phyloP scores from a whole-genome alignment of 371 early-diverging fungal genomes.

The Cladochytrium tenue region DNA sequence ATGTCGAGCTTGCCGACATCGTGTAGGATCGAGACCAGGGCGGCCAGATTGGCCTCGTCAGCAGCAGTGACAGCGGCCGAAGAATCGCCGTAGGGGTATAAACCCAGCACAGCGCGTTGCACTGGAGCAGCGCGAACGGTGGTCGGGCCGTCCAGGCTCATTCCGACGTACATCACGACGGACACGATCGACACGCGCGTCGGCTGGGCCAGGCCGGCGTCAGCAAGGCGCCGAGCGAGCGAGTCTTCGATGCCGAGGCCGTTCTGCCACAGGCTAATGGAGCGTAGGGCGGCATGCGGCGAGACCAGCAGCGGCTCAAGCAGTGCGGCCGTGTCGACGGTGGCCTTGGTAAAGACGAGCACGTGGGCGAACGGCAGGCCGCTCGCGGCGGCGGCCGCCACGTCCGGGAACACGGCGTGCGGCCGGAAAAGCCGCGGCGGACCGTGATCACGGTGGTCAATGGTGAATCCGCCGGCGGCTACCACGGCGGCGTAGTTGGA shows the following conservation, averaged over 20 bases:
- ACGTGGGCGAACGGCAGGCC: conserved; percentile 66
- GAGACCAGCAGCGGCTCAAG: conserved; percentile 48
- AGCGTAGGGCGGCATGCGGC: conserved; percentile 35
- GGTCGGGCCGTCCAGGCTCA: conserved; percentile 58
- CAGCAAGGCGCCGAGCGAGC: conserved; percentile 60
- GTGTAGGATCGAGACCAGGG: too few species aligned
- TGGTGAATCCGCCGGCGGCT: conserved; percentile 57
- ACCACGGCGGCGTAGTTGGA: conserved; percentile 72
- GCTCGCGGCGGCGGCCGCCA: conserved; percentile 47
- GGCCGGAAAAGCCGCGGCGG: conserved; percentile 53
- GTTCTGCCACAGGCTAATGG: conserved; percentile 82
- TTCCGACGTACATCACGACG: conserved; percentile 74
- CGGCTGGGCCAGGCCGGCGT: too few species aligned
- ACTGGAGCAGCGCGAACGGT: conserved; percentile 52
- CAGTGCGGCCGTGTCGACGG: conserved; percentile 65
- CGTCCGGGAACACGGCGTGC: conserved; percentile 34
- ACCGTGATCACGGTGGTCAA: background rate
- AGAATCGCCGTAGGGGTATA: background rate
- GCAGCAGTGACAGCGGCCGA: background rate
- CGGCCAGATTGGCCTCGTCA: too few species aligned
- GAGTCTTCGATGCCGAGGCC: conserved; percentile 79
- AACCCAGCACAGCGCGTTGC: conserved; percentile 39
- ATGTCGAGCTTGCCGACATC: too few species aligned
- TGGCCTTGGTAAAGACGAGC: conserved; percentile 73
- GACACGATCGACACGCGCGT: conserved; percentile 63